Percentiles rank a stretch among this genome's conserved stretches.
Conservation (phyloP, 2,329 filamentous ascomycete genomes). For the Penicillium sclerotigenum region DNA sequence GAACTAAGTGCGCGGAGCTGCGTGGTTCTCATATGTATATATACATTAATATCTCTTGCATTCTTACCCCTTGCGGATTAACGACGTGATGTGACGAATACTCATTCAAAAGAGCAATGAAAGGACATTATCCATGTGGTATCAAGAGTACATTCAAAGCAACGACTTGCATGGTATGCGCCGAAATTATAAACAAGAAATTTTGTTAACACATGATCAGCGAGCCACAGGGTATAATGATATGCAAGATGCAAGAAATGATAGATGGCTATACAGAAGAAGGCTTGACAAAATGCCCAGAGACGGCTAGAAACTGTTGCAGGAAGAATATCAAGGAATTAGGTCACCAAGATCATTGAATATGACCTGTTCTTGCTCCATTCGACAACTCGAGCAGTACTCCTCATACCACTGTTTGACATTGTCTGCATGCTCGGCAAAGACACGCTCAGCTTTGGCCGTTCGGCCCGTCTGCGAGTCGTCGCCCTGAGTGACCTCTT, state of each 20-base stretch:
- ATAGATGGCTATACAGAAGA: slow-evolving; percentile 5
- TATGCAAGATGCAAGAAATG: slow-evolving; percentile 13
- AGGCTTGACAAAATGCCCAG: slow-evolving; percentile 4
- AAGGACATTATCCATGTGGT: slow-evolving; percentile 1
- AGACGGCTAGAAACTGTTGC: background rate
- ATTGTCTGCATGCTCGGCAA: slow-evolving; percentile 41
- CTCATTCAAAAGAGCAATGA: slow-evolving; percentile 4
- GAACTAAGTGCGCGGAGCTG: slow-evolving; percentile 43
- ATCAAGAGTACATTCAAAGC: background rate
- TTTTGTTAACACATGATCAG: slow-evolving; percentile 1
- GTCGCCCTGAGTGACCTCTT: slow-evolving; percentile 21
- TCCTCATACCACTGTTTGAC: slow-evolving; percentile 56
- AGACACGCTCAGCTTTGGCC: slow-evolving; percentile 28
- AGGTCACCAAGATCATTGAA: slow-evolving; percentile 21
- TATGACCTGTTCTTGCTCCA: slow-evolving; percentile 39
- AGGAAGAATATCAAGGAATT: slow-evolving; percentile 15
- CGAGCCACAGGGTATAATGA: slow-evolving; percentile 32
- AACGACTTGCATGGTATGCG: slow-evolving; percentile 4
- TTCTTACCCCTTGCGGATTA: background rate
- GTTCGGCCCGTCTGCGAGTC: slow-evolving; percentile 22
- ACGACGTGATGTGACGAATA: slow-evolving; percentile 19
- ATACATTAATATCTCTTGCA: slow-evolving; percentile 2
- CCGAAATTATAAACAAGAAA: slow-evolving; percentile 13
- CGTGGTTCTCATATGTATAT: slow-evolving; percentile 1
- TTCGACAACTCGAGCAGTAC: slow-evolving; percentile 61